Percentiles rank a stretch among this genome's conserved stretches.
Evolutionary conservation across 108 stramenopile species (phyloP).

Genomic region (Stephanodiscus triporus): DNA sequence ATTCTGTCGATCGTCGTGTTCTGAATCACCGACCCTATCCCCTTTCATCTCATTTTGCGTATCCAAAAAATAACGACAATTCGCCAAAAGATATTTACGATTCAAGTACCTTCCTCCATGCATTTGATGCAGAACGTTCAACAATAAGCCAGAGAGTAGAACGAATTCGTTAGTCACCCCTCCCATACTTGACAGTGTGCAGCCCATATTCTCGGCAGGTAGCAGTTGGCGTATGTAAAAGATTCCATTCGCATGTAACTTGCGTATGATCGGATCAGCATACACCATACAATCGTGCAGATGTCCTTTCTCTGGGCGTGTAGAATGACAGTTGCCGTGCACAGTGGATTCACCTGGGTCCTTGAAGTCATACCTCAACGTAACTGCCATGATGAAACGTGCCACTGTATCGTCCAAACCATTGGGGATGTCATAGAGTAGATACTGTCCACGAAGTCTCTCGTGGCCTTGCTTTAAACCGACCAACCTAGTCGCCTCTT

Average conservation of each 20-base stretch:
- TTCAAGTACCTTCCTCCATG: slow-evolving; percentile 17
- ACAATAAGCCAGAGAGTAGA: neutral
- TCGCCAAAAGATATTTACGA: slow-evolving; percentile 22
- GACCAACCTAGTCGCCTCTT: slow-evolving; percentile 14
- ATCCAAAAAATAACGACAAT: slow-evolving; percentile 11
- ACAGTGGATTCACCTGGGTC: slow-evolving; percentile 14
- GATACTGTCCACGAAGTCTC: slow-evolving; percentile 24
- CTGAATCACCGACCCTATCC: neutral
- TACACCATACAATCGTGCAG: slow-evolving; percentile 5
- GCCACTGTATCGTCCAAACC: slow-evolving; percentile 27
- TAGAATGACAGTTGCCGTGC: slow-evolving; percentile 6
- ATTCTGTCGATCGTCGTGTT: neutral
- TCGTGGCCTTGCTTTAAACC: slow-evolving; percentile 1
- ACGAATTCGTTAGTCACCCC: slow-evolving; percentile 22
- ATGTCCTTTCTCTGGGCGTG: slow-evolving; percentile 6
- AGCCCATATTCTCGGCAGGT: slow-evolving; percentile 11
- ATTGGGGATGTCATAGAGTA: slow-evolving; percentile 33
- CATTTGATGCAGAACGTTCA: slow-evolving; percentile 19
- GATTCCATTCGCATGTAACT: slow-evolving; percentile 12
- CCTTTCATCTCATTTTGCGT: slow-evolving; percentile 7
- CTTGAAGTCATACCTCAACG: slow-evolving; percentile 18
- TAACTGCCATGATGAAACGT: slow-evolving; percentile 23
- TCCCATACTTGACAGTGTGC: slow-evolving; percentile 1
- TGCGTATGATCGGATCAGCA: slow-evolving; percentile 24
- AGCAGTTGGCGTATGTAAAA: slow-evolving; percentile 38